phyloP scores from a whole-genome alignment of 2,329 filamentous ascomycete species.

The Xylaria sp. region DNA sequence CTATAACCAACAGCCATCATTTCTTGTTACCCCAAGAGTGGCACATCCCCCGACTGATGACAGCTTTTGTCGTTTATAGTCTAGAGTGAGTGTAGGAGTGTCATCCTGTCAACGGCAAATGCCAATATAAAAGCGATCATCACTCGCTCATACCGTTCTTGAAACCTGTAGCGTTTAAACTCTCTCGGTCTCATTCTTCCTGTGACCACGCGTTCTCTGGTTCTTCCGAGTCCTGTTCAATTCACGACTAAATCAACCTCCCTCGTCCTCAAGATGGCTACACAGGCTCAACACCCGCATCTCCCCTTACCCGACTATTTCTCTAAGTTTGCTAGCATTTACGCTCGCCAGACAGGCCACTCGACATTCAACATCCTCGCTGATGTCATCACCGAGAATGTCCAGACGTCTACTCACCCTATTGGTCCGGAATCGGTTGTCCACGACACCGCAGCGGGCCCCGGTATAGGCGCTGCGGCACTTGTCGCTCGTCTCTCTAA shows the following conservation, averaged over 20 bases:
- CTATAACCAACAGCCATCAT: too few species aligned
- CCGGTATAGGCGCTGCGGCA: constrained; percentile 46
- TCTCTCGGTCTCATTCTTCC: too few species aligned
- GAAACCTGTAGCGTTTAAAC: too few species aligned
- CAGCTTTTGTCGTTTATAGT: too few species aligned
- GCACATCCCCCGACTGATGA: too few species aligned
- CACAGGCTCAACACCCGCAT: constrained; percentile 33
- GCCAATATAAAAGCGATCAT: too few species aligned
- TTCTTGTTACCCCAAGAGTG: too few species aligned
- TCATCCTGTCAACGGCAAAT: too few species aligned
- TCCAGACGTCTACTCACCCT: constrained; percentile 45
- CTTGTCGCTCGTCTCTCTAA: constrained; percentile 43
- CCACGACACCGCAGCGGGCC: constrained; percentile 50
- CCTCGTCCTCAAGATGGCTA: constrained; percentile 18
- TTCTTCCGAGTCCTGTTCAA: neutral
- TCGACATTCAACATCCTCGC: constrained; percentile 47
- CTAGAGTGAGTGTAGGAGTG: too few species aligned
- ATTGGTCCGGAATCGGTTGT: constrained; percentile 46
- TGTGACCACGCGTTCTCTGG: too few species aligned
- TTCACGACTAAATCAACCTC: neutral
- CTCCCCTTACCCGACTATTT: constrained; percentile 48
- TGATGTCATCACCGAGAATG: constrained; percentile 42
- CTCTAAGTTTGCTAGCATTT: constrained; percentile 47
- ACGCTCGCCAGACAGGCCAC: constrained; percentile 47
- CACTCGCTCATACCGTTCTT: too few species aligned